Conservation (phyloP, 192 early-diverging fungal genomes). For the Coemansia sp. region DNA sequence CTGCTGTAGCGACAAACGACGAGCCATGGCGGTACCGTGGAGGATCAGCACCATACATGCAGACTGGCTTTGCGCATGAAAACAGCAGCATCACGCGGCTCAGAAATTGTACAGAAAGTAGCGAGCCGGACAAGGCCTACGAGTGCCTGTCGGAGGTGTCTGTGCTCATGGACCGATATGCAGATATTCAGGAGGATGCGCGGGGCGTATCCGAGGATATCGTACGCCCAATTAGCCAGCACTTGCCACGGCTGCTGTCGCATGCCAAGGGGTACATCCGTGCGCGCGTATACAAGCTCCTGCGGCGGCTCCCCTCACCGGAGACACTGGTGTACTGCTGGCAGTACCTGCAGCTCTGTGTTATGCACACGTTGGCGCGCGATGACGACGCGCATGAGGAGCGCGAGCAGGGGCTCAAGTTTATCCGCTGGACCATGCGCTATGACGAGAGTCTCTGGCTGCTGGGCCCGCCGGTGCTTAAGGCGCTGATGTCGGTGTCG, state of each 20-base stretch:
- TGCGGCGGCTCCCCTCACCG: slow-evolving; percentile 36
- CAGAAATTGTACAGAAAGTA: slow-evolving; percentile 37
- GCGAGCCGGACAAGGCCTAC: slow-evolving; percentile 41
- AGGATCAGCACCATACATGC: slow-evolving; percentile 6
- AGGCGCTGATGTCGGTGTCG: slow-evolving; percentile 47
- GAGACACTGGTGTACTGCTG: slow-evolving; percentile 29
- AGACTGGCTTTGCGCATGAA: slow-evolving; percentile 5
- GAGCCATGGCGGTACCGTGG: slow-evolving; percentile 4
- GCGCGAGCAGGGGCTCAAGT: slow-evolving; percentile 57
- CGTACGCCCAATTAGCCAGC: slow-evolving; percentile 17
- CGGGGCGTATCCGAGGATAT: slow-evolving; percentile 1
- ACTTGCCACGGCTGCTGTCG: slow-evolving; percentile 42
- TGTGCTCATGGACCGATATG: slow-evolving; percentile 18
- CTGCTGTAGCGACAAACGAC: not conserved
- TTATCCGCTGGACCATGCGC: slow-evolving; percentile 48
- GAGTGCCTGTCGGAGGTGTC: slow-evolving; percentile 32
- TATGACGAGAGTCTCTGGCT: slow-evolving; percentile 36
- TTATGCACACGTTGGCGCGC: slow-evolving; percentile 38
- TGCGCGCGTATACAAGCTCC: slow-evolving; percentile 45
- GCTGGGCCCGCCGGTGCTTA: slow-evolving; percentile 35
- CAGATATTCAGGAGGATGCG: not conserved
- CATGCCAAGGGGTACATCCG: slow-evolving; percentile 51
- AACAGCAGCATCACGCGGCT: slow-evolving; percentile 18
- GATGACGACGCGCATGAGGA: slow-evolving; percentile 48
- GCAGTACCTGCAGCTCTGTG: slow-evolving; percentile 47